Conservation (phyloP, 495 filamentous ascomycete genomes). For the Chlorociboria aeruginascens region DNA sequence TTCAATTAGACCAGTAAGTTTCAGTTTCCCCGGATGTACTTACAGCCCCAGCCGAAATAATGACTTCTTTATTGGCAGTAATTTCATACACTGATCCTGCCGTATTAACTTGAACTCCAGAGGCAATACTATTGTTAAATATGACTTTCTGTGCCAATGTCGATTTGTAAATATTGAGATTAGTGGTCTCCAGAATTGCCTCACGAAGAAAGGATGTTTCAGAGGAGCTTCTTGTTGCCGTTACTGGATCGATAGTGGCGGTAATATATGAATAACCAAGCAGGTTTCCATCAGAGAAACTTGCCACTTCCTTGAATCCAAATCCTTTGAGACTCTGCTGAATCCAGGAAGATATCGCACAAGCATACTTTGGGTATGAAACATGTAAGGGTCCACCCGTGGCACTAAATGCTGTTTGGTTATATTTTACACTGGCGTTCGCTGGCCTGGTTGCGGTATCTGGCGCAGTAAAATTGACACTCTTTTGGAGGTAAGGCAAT, state of each 20-base stretch:
- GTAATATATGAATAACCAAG: too few species aligned
- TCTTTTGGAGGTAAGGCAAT: slow-evolving; percentile 43
- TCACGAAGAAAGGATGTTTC: too few species aligned
- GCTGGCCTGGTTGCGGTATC: slow-evolving; percentile 20
- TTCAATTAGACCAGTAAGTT: background rate
- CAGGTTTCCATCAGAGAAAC: too few species aligned
- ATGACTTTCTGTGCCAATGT: slow-evolving; percentile 18
- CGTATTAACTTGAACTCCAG: slow-evolving; percentile 34
- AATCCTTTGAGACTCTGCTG: too few species aligned
- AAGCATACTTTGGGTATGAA: too few species aligned
- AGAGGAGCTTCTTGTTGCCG: too few species aligned
- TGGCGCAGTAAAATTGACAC: slow-evolving; percentile 38
- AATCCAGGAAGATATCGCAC: too few species aligned
- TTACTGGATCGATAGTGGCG: too few species aligned
- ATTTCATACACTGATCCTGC: slow-evolving; percentile 23
- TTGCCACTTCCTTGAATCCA: too few species aligned
- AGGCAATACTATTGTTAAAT: slow-evolving; percentile 31
- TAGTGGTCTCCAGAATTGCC: too few species aligned
- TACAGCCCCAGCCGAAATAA: slow-evolving; percentile 48
- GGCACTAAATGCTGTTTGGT: slow-evolving; percentile 24
- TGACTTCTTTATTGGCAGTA: slow-evolving; percentile 35
- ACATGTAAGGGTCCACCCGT: slow-evolving; percentile 37
- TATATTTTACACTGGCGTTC: slow-evolving; percentile 37
- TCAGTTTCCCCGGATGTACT: too few species aligned
- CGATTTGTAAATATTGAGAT: slow-evolving; percentile 4